These are phyloP conservation scores for Trametes villosa DNA, from an alignment of 768 basidiomycete species.

Conservation along the genomic window DNA sequence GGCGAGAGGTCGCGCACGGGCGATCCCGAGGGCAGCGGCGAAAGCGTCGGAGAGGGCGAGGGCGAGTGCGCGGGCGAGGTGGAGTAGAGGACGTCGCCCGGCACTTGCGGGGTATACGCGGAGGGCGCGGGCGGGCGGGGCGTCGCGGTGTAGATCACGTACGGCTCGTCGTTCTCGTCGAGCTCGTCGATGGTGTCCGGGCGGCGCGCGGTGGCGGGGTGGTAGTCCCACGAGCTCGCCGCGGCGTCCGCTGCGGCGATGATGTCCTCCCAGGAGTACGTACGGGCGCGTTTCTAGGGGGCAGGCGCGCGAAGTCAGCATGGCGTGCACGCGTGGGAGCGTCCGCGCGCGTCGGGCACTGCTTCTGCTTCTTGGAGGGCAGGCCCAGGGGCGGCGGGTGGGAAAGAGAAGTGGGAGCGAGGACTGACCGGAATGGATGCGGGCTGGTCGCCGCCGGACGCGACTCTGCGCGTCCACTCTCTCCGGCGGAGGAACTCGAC, in stretches of 20 bases:
- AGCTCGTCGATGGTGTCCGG: conserved; percentile 25
- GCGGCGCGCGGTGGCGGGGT: background rate
- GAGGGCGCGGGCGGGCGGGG: conserved; percentile 18
- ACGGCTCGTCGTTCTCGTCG: conserved; percentile 25
- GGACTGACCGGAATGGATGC: conserved; percentile 4
- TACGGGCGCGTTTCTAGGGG: conserved; percentile 20
- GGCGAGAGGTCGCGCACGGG: conserved; percentile 16
- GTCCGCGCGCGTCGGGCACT: background rate
- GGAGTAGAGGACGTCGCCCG: conserved; percentile 15
- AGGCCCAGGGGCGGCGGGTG: background rate
- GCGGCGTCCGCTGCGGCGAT: conserved; percentile 26
- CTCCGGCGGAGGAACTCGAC: conserved; percentile 54
- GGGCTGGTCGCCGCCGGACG: conserved; percentile 26
- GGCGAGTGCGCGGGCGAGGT: conserved; percentile 13
- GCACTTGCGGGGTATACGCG: conserved; percentile 1
- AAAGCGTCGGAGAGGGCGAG: conserved; percentile 15
- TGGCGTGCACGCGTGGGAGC: background rate
- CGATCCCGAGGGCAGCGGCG: background rate
- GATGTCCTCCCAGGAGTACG: conserved; percentile 29
- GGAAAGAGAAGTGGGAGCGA: background rate
- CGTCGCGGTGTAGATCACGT: conserved; percentile 30
- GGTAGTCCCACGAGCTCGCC: conserved; percentile 20
- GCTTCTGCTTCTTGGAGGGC: background rate
- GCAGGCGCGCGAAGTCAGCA: background rate
- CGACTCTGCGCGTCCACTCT: conserved; percentile 46